phyloP scores from a whole-genome alignment of 108 stramenopile genomes.

The Fistulifera solaris region DNA sequence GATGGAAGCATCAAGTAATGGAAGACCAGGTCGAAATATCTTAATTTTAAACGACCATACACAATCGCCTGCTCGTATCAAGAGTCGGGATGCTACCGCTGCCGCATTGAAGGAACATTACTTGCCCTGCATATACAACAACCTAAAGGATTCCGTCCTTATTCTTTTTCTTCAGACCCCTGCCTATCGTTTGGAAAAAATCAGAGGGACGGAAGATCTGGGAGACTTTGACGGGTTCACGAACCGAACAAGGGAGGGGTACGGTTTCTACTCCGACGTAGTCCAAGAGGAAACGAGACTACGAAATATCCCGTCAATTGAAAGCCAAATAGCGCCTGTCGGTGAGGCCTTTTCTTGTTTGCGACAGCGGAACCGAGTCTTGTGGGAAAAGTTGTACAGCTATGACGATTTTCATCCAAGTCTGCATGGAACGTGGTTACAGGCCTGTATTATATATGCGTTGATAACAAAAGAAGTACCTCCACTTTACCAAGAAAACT shows the following conservation, averaged over 20 bases:
- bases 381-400: slow-evolving; percentile 53
- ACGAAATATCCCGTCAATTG: background rate
- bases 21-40: slow-evolving; percentile 22
- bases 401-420: slow-evolving; percentile 65
- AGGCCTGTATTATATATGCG: slow-evolving; percentile 54
- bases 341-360: slow-evolving; percentile 46
- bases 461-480: slow-evolving; percentile 27
- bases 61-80: slow-evolving; percentile 45
- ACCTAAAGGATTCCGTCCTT: slow-evolving; percentile 5
- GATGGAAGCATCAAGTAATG: slow-evolving; percentile 13
- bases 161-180: slow-evolving; percentile 29
- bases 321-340: slow-evolving; percentile 46
- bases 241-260: slow-evolving; percentile 27
- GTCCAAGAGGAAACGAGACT: background rate
- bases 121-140: slow-evolving; percentile 15
- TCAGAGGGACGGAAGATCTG: slow-evolving; percentile 39
- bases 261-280: slow-evolving; percentile 20
- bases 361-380: slow-evolving; percentile 12
- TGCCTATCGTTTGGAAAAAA: slow-evolving; percentile 40
- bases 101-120: slow-evolving; percentile 30
- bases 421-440: slow-evolving; percentile 57
- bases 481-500: slow-evolving; percentile 21
- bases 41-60: slow-evolving; percentile 74
- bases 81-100: slow-evolving; percentile 22
- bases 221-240: slow-evolving; percentile 52